Evolutionary conservation across 2,329 filamentous ascomycete species (phyloP).

Genomic region (Paecilomyces fulvus): DNA sequence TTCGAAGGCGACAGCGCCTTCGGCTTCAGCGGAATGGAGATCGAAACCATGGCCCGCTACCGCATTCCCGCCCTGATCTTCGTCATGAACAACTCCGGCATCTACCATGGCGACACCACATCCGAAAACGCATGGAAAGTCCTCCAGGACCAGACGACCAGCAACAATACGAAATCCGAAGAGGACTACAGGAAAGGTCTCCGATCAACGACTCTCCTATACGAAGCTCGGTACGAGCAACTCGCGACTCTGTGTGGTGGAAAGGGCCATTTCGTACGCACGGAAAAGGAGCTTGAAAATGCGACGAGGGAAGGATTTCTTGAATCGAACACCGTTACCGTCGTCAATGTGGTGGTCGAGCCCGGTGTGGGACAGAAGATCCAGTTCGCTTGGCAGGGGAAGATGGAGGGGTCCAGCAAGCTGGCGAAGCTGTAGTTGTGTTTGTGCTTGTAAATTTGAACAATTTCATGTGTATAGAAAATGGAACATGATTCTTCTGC

Average conservation of each 20-base stretch:
- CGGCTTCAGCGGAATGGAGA: conserved; percentile 47
- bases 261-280: conserved; percentile 44
- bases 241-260: conserved; percentile 49
- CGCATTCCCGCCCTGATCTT: conserved; percentile 48
- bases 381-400: conserved; percentile 29
- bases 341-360: conserved; percentile 51
- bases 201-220: conserved; percentile 44
- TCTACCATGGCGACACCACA: conserved; percentile 39
- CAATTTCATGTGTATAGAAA: background rate
- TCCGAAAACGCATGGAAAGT: conserved; percentile 37
- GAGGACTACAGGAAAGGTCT: conserved; percentile 26
- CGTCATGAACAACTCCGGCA: conserved; percentile 48
- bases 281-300: conserved; percentile 42
- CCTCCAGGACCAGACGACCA: conserved; percentile 34
- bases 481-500: background rate
- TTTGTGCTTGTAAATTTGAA: background rate
- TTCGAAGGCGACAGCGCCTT: conserved; percentile 50
- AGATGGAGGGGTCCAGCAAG: conserved; percentile 11
- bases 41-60: conserved; percentile 50
- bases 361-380: conserved; percentile 37
- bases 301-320: conserved; percentile 46
- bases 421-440: conserved; percentile 14
- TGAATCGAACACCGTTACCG: conserved; percentile 36
- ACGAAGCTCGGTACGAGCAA: conserved; percentile 48
- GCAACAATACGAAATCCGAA: conserved; percentile 16